These are phyloP conservation scores for Cladobotryum mycophilum DNA, from an alignment of 2,329 filamentous ascomycete genomes.

Conservation along the genomic window DNA sequence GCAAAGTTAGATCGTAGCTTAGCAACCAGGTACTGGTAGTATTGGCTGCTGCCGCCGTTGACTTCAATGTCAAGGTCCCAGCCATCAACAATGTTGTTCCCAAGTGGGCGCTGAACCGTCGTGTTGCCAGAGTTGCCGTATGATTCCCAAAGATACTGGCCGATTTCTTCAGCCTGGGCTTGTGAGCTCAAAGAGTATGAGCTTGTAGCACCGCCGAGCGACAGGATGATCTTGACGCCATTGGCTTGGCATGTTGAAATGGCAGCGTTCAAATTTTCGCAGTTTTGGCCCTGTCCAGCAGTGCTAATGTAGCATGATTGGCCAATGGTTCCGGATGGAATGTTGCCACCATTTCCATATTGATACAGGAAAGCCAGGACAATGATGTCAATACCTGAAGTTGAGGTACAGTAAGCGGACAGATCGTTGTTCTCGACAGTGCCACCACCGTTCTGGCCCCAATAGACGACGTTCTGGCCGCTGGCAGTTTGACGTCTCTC, in stretches of 20 bases:
- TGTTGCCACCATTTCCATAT: conserved; percentile 29
- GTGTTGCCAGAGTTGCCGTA: conserved; percentile 11
- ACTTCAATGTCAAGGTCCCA: conserved; percentile 24
- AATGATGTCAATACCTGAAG: conserved; percentile 34
- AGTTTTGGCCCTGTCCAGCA: conserved; percentile 24
- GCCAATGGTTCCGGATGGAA: conserved; percentile 34
- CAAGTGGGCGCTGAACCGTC: conserved; percentile 19
- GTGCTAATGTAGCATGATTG: conserved; percentile 31
- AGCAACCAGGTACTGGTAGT: conserved; percentile 14
- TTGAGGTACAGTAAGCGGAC: conserved; percentile 30
- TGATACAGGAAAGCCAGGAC: conserved; percentile 36
- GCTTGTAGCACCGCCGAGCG: conserved; percentile 12
- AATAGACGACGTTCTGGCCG: conserved; percentile 26
- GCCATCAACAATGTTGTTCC: conserved; percentile 22
- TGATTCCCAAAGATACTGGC: conserved; percentile 15
- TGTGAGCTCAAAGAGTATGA: conserved; percentile 9
- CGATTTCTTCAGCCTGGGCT: conserved; percentile 10
- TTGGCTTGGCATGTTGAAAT: conserved; percentile 11
- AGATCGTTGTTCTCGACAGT: conserved; percentile 31
- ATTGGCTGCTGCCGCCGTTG: conserved; percentile 13
- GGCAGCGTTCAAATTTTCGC: conserved; percentile 8
- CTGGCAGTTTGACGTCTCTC: conserved; percentile 12
- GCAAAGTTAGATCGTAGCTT: conserved; percentile 18
- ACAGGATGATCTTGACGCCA: conserved; percentile 15
- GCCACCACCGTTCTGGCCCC: conserved; percentile 20